These are phyloP conservation scores for Citrus unshiu DNA, from an alignment of 345 rosid genomes.

Conservation along the genomic window DNA sequence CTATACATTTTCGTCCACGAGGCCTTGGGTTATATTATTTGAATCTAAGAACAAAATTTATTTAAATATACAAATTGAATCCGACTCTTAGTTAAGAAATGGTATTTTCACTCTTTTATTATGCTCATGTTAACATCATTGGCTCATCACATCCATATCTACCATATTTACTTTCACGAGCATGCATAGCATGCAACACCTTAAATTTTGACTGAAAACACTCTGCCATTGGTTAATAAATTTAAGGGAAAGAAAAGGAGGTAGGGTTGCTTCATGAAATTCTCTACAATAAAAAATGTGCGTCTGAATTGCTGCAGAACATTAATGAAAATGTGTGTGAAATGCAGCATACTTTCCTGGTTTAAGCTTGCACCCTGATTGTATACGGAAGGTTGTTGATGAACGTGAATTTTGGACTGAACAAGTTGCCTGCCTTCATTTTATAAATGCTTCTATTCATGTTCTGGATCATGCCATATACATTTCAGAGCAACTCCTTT, in stretches of 20 bases:
- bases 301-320: not conserved
- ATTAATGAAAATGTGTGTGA: not conserved
- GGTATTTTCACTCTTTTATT: not conserved
- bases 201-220: too few relatives aligned
- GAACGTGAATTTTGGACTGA: not conserved
- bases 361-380: not conserved
- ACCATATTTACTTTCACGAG: not conserved
- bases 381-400: not conserved
- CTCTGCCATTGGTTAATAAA: not conserved
- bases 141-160: too few relatives aligned
- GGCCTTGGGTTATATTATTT: too few relatives aligned
- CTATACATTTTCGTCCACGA: too few relatives aligned
- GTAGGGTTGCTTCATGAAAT: not conserved
- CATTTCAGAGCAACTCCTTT: not conserved
- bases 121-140: not conserved
- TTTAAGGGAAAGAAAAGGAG: too few relatives aligned
- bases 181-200: not conserved
- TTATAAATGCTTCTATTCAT: not conserved
- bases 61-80: not conserved
- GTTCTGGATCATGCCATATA: not conserved
- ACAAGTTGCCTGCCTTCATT: not conserved
- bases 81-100: not conserved
- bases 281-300: not conserved
- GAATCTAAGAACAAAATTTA: not conserved
- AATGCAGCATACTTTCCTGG: not conserved